Percentiles rank a stretch among this genome's conserved stretches.
Evolutionary conservation across 768 basidiomycete species (phyloP).

Genomic region (Boletus barrowsii): DNA sequence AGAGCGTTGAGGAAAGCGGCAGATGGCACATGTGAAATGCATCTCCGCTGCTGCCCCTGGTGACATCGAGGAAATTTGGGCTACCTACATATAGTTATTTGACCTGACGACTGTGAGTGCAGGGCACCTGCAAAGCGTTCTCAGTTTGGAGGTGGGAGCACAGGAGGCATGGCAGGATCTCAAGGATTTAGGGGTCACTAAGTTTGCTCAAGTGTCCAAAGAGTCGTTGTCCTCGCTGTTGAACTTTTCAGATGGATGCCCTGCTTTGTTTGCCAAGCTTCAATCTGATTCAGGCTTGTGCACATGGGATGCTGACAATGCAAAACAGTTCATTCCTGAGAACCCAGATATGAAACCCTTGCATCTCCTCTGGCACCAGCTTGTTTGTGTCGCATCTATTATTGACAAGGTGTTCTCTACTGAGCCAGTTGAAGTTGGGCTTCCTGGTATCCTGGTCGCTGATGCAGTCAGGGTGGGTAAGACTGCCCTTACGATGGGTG

Average conservation of each 20-base stretch:
- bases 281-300: not conserved
- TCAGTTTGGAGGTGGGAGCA: not conserved
- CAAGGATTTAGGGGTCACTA: slow-evolving; percentile 1
- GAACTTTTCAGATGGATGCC: not conserved
- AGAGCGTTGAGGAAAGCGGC: not conserved
- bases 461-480: slow-evolving; percentile 7
- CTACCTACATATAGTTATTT: slow-evolving; percentile 1
- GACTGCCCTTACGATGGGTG: slow-evolving; percentile 6
- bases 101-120: not conserved
- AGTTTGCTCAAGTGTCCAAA: not conserved
- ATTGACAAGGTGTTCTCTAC: not conserved
- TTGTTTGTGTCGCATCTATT: slow-evolving; percentile 2
- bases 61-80: slow-evolving; percentile 10
- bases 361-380: slow-evolving; percentile 8
- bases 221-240: not conserved
- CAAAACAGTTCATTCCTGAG: not conserved
- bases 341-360: slow-evolving; percentile 4
- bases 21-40: not conserved
- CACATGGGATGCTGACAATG: not conserved
- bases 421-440: not conserved
- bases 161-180: not conserved
- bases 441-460: not conserved
- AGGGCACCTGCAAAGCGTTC: not conserved
- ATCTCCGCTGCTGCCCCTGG: not conserved
- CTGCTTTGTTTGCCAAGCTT: slow-evolving; percentile 1